Conservation (phyloP, 2,329 filamentous ascomycete species). For the Parascedosporium putredinis region DNA sequence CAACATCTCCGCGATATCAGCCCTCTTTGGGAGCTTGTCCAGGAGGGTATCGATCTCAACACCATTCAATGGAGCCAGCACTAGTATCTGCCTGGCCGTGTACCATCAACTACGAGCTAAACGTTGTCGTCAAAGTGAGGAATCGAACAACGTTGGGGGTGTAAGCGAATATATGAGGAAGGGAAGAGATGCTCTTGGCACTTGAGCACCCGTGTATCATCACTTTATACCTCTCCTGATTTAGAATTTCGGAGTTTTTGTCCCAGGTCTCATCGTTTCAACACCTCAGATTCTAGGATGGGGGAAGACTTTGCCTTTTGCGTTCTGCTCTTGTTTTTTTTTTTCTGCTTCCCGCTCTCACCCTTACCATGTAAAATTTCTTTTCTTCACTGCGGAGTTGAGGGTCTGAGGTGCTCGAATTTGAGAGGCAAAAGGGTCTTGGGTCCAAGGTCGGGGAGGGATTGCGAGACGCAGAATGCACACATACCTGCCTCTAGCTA, state of each 20-base stretch:
- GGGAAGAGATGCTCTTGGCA: neutral
- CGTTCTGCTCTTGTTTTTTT: neutral
- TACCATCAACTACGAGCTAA: neutral
- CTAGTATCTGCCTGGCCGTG: slow-evolving; percentile 29
- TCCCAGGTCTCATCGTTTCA: no score
- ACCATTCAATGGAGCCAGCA: slow-evolving; percentile 99
- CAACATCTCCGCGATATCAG: slow-evolving; percentile 89
- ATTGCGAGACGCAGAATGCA: neutral
- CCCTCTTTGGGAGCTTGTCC: slow-evolving; percentile 93
- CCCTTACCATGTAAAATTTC: neutral
- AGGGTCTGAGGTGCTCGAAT: neutral
- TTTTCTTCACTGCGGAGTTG: neutral
- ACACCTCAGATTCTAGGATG: no score
- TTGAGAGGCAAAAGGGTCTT: neutral
- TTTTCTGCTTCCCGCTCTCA: neutral
- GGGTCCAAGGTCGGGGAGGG: neutral
- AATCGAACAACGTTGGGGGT: no score
- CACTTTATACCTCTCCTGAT: slow-evolving; percentile 1
- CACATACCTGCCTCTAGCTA: neutral
- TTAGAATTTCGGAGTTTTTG: no score
- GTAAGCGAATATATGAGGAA: neutral
- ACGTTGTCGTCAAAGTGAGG: no score
- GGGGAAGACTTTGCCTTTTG: no score
- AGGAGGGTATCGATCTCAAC: slow-evolving; percentile 90
- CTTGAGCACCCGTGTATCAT: slow-evolving; percentile 6